phyloP scores from a whole-genome alignment of 2,329 filamentous ascomycete genomes.

The Fusarium bactridioides region DNA sequence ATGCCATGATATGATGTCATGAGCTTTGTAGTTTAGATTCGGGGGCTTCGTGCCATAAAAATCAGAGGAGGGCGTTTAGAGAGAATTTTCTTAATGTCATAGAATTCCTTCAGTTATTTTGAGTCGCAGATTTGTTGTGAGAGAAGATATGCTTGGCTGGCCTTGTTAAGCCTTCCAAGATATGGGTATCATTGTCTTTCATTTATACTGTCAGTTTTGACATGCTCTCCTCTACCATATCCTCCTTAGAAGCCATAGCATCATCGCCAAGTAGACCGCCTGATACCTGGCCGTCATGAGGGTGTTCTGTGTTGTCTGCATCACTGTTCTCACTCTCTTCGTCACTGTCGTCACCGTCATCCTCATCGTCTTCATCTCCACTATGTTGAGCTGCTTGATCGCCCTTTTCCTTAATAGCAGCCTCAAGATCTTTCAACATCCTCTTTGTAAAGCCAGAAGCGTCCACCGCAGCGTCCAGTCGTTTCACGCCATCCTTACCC shows the following conservation, averaged over 20 bases:
- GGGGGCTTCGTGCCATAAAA: slow-evolving; percentile 38
- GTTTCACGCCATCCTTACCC: slow-evolving; percentile 68
- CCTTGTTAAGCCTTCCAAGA: neutral
- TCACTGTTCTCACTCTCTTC: slow-evolving; percentile 41
- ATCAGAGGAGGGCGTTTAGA: slow-evolving; percentile 33
- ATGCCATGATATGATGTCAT: slow-evolving; percentile 45
- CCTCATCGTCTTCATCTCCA: slow-evolving; percentile 43
- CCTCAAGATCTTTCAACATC: slow-evolving; percentile 93
- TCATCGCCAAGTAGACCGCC: slow-evolving; percentile 35
- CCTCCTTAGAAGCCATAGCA: slow-evolving; percentile 21
- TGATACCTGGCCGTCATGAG: slow-evolving; percentile 27
- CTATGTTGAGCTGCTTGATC: slow-evolving; percentile 52
- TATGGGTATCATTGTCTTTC: slow-evolving; percentile 30
- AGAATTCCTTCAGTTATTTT: slow-evolving; percentile 21
- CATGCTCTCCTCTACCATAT: slow-evolving; percentile 41
- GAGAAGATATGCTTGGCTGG: neutral
- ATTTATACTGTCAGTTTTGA: slow-evolving; percentile 42
- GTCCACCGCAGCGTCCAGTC: slow-evolving; percentile 87
- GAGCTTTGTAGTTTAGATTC: slow-evolving; percentile 53
- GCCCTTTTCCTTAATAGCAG: slow-evolving; percentile 84
- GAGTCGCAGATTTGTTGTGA: neutral
- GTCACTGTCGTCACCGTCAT: slow-evolving; percentile 43
- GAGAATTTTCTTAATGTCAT: slow-evolving; percentile 38
- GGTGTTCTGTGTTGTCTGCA: slow-evolving; percentile 30
- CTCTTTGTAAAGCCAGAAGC: slow-evolving; percentile 97